phyloP scores from a whole-genome alignment of 345 rosid genomes.

The Rhizophora apiculata region DNA sequence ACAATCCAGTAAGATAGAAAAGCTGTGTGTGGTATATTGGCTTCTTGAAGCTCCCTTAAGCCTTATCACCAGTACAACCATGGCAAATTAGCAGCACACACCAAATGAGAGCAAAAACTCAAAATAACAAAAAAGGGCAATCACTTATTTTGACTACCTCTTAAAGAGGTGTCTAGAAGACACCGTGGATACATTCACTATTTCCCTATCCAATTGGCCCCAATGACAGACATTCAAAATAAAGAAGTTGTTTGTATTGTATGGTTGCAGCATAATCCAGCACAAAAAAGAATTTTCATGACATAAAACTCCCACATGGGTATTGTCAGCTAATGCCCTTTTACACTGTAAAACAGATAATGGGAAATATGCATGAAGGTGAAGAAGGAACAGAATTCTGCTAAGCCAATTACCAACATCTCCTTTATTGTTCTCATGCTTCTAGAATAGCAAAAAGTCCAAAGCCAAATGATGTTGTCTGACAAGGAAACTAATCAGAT shows the following conservation, averaged over 20 bases:
- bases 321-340: neutral
- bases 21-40: too few relatives aligned
- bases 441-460: constrained; percentile 1
- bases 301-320: neutral
- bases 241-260: neutral
- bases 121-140: too few relatives aligned
- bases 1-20: too few relatives aligned
- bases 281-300: neutral
- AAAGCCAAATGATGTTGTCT: neutral
- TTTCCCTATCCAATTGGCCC: neutral
- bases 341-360: neutral
- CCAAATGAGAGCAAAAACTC: too few relatives aligned
- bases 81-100: too few relatives aligned
- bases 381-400: neutral
- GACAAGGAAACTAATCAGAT: constrained; percentile 5
- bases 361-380: neutral
- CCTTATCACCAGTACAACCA: too few relatives aligned
- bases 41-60: too few relatives aligned
- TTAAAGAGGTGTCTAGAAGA: neutral
- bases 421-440: neutral
- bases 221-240: neutral
- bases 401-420: neutral
- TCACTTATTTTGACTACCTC: neutral
- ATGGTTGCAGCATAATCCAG: neutral
- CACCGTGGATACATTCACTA: neutral